Base-by-base conservation (phyloP, 1,284 basidiomycete species). In the Hypsizygus ulmarius region DNA sequence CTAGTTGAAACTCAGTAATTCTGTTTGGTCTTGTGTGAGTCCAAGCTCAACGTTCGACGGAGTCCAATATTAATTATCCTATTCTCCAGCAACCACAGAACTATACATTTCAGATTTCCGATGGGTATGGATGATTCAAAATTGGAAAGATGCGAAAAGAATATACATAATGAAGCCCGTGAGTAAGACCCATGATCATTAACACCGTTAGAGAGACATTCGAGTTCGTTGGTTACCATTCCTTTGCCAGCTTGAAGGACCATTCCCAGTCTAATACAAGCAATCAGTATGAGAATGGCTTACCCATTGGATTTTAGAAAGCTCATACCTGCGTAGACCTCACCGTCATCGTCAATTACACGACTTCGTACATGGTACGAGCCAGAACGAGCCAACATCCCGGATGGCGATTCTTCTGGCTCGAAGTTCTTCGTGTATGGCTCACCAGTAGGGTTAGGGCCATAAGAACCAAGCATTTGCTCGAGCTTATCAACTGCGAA, bases 381-480 rank as follows among this genome's bases (percentile, higher is more conserved):
- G 45, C 90, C 90, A 29, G 74, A 72, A 44, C 93, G 88, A 39
- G 90, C 92, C 30, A 94, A 49, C 71, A 89, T 72, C n/a, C 92
- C 92, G 43, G 82, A 83, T 3, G 90, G 90, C 16, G 87, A 87
- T 59, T 87, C 83, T 56, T 90, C 89, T 2, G 85, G 70, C 3
- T 85, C 82, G 64, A 91, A 90, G 66, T 84, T 78, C 67, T 86
- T 87, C 50, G 57, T 65, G 59, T 88, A 86, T 5, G 82, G 60
- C 39, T 80, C 71, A 21, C 77, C 81, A 2, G 76, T 65, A 11
- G 84, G 75, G 50, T 74, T 67, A 19, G 87, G 84, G 5, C 88
- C 85, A 65, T 90, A 95, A 2, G 90, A 93, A 21, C 92, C 93
- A 29, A 94, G 79, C 93, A 95, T 95, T 61, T 90, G 81, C 59